Base-by-base conservation (phyloP, 2,329 filamentous ascomycete genomes). In the Aspergillus piperis region DNA sequence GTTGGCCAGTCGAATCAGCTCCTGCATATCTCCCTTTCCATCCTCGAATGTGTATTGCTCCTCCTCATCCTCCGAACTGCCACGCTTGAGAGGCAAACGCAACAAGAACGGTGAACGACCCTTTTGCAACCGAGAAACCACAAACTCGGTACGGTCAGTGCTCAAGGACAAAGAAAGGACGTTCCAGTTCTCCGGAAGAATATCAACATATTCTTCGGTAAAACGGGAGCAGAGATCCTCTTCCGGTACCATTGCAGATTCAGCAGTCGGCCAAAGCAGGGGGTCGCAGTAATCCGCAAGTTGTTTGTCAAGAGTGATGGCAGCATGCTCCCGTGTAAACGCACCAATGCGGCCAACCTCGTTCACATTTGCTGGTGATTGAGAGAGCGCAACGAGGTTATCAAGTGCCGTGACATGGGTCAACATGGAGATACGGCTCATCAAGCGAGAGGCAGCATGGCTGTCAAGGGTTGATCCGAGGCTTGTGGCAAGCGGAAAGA, bases 101-200 rank as follows among this genome's bases (percentile, higher is more conserved):
- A 99, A 81, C 55, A 96, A 87, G 70, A 99, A 96, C 0, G 95
- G 95, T 25, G 85, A 87, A 54, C 90, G 85, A 1, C 86, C 87
- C 8, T 87, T 83, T 64, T 91, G 88, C 36, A 96, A 86, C 68
- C 92, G 92, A n/a, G 91, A 93, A 63, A 98, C 88, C 66, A 91
- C 92, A 4, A 99, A 84, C 71, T 98, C 95, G 57, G 91, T 90
- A 41, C 84, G 85, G 66, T 88, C 89, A 56, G 96, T 90, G 70
- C 90, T 95, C 15, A 99, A 77, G 0, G 90, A 90, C 48, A 99
- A 80, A 0, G 93, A 98, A 8, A 99, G 81, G 1, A 93, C 90
- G 50, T 88, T 92, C 95, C 95, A 99, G 6, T 84, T 82, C 41
- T 82, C 78, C 0, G 95, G 96, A 5, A 99, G 87, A 53, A 94